Conservation (phyloP, 768 basidiomycete species). For the Auriscalpium orientale region DNA sequence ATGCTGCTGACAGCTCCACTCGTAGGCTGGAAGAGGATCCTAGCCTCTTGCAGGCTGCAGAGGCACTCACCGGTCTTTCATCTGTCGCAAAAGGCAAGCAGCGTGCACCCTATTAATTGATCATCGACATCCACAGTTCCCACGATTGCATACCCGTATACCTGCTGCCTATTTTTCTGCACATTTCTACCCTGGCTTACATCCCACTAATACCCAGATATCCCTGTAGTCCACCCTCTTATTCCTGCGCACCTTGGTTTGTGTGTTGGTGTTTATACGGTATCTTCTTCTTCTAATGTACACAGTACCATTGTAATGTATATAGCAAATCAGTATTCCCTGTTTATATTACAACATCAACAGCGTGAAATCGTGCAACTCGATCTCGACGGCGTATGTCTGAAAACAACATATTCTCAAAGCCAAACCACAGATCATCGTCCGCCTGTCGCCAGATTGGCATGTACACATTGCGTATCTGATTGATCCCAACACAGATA, state of each 20-base stretch:
- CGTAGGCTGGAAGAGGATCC: neutral
- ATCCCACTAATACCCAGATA: neutral
- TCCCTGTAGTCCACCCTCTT: neutral
- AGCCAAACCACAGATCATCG: slow-evolving; percentile 26
- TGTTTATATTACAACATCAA: neutral
- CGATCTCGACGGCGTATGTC: slow-evolving; percentile 8
- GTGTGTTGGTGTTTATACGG: neutral
- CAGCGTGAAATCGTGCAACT: neutral
- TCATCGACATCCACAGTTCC: neutral
- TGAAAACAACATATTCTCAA: slow-evolving; percentile 32
- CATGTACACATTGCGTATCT: slow-evolving; percentile 36
- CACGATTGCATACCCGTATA: neutral
- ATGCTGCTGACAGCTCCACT: no score
- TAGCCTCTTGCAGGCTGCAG: no score
- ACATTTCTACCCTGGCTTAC: no score
- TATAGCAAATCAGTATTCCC: neutral
- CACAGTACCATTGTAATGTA: neutral
- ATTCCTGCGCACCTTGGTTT: neutral
- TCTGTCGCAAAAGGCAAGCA: neutral
- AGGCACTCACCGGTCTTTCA: neutral
- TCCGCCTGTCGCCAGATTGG: slow-evolving; percentile 27
- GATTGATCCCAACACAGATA: slow-evolving; percentile 33
- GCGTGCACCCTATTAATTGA: neutral
- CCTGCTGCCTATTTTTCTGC: neutral
- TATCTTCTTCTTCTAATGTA: neutral